phyloP scores from a whole-genome alignment of 352 stramenopile species.

The Aphanomyces euteiches region DNA sequence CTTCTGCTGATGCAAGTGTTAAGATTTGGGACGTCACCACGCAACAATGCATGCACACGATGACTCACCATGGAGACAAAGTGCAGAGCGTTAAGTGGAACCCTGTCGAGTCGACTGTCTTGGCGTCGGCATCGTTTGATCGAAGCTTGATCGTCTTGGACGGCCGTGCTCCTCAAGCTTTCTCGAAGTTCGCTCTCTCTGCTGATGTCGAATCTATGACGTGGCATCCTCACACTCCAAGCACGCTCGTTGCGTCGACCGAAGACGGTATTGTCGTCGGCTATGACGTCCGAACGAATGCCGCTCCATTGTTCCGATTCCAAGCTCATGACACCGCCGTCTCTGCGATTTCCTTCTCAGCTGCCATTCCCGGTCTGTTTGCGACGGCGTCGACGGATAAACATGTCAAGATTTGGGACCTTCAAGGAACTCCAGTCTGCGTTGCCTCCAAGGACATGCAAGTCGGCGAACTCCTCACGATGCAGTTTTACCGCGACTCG shows the following conservation, averaged over 20 bases:
- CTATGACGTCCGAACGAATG: conserved; percentile 94
- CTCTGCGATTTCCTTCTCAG: conserved; percentile 81
- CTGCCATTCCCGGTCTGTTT: conserved; percentile 89
- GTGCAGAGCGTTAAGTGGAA: conserved; percentile 97
- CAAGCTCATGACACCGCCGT: conserved; percentile 87
- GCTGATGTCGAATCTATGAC: conserved; percentile 88
- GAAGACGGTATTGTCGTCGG: conserved; percentile 93
- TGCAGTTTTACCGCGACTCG: conserved; percentile 86
- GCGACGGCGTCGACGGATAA: conserved; percentile 96
- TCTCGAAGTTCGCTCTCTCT: conserved; percentile 74
- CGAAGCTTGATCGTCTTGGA: conserved; percentile 92
- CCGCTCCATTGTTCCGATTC: conserved; percentile 88
- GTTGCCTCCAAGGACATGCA: conserved; percentile 91
- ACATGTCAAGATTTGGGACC: conserved; percentile 97
- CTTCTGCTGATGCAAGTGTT: conserved; percentile 96
- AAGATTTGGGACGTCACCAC: conserved; percentile 95
- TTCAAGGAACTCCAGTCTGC: conserved; percentile 59
- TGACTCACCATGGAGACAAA: conserved; percentile 98
- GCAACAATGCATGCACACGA: conserved; percentile 92
- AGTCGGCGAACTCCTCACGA: conserved; percentile 88
- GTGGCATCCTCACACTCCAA: conserved; percentile 92
- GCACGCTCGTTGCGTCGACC: conserved; percentile 90
- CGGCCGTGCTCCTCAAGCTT: conserved; percentile 78
- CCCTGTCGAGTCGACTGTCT: conserved; percentile 93
- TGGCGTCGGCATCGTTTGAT: conserved; percentile 95